Conservation (phyloP, 352 stramenopile species). For the Pilasporangium apinafurcum region DNA sequence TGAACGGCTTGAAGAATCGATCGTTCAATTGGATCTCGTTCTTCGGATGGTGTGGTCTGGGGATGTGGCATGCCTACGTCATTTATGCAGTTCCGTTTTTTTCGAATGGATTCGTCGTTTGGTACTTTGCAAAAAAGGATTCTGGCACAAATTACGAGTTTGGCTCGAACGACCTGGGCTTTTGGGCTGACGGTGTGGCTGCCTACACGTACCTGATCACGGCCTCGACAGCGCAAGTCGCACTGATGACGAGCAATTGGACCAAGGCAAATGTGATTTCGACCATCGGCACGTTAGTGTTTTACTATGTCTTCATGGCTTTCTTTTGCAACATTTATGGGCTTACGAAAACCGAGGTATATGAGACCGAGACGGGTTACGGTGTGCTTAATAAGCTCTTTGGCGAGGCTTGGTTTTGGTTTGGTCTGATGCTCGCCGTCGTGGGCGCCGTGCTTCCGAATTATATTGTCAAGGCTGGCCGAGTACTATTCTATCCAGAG, state of each 20-base stretch:
- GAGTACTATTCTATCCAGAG: conserved; percentile 85
- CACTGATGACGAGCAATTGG: conserved; percentile 88
- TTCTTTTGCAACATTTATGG: conserved; percentile 80
- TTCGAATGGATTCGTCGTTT: conserved; percentile 75
- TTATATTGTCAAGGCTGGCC: conserved; percentile 81
- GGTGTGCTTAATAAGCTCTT: conserved; percentile 60
- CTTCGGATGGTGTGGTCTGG: conserved; percentile 79
- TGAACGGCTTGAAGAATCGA: conserved; percentile 83
- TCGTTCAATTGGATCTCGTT: conserved; percentile 89
- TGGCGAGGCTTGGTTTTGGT: conserved; percentile 77
- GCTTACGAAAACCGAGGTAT: conserved; percentile 69
- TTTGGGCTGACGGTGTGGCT: conserved; percentile 77
- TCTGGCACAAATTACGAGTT: conserved; percentile 44
- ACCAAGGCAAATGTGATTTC: conserved; percentile 63
- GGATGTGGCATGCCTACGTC: conserved; percentile 85
- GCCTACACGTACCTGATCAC: conserved; percentile 86
- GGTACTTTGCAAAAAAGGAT: conserved; percentile 70
- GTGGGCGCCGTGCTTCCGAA: conserved; percentile 68
- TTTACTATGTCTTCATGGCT: conserved; percentile 82
- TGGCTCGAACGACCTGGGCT: conserved; percentile 58
- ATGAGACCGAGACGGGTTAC: conserved; percentile 73
- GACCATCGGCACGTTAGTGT: conserved; percentile 75
- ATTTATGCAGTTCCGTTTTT: conserved; percentile 84
- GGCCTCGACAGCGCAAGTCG: conserved; percentile 77
- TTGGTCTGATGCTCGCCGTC: conserved; percentile 58